These are phyloP conservation scores for Botrytis deweyae DNA, from an alignment of 2,329 filamentous ascomycete genomes.

Conservation along the genomic window DNA sequence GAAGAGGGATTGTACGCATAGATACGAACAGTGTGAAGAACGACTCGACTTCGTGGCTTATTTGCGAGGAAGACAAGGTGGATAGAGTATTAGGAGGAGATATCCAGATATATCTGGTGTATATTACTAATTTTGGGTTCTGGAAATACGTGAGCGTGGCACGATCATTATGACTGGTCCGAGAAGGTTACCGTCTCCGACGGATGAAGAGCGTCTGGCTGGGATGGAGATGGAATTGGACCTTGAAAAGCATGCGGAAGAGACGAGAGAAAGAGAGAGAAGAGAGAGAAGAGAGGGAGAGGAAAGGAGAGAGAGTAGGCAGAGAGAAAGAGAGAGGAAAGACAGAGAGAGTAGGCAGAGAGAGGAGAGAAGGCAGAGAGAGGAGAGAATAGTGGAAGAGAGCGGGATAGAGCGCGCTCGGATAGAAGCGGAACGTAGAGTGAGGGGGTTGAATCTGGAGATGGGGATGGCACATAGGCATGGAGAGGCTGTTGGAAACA, in stretches of 20 bases:
- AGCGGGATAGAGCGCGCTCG: neutral
- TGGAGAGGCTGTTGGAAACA: neutral
- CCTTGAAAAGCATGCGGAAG: neutral
- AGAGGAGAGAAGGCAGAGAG: too few species aligned
- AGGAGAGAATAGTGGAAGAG: neutral
- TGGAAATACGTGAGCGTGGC: rapidly evolving
- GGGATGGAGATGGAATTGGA: neutral
- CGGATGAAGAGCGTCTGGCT: rapidly evolving
- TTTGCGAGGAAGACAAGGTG: neutral
- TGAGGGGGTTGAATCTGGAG: neutral
- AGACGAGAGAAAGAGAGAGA: neutral
- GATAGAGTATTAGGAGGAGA: neutral
- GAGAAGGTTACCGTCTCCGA: neutral
- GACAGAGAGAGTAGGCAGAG: neutral
- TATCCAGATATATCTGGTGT: neutral
- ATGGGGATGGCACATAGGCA: neutral
- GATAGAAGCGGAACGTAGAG: too few species aligned
- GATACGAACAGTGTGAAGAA: neutral
- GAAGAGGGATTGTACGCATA: neutral
- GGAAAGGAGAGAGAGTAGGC: too few species aligned
- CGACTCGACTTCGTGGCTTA: neutral
- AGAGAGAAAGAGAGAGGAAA: neutral
- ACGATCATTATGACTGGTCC: neutral
- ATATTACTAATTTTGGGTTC: neutral
- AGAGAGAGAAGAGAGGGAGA: neutral